These are phyloP conservation scores for Podila epigama DNA, from an alignment of 192 early-diverging fungal genomes.

Conservation along the genomic window DNA sequence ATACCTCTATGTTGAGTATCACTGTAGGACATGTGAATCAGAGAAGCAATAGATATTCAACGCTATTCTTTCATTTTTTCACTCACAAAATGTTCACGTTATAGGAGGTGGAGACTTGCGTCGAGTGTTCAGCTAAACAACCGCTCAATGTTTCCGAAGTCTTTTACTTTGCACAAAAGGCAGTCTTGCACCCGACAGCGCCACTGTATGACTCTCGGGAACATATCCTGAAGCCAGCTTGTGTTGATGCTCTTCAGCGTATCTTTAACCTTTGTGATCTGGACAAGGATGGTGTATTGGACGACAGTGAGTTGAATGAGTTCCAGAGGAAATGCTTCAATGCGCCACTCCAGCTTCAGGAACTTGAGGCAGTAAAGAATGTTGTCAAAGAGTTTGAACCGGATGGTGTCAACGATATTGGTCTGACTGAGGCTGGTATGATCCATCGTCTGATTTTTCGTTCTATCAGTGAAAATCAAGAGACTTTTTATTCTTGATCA, in stretches of 20 bases:
- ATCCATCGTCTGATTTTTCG: no score
- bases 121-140: slow-evolving; percentile 98
- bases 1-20: background rate
- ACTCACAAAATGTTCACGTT: background rate
- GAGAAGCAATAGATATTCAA: no score
- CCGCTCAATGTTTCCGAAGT: slow-evolving; percentile 96
- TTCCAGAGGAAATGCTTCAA: slow-evolving; percentile 99
- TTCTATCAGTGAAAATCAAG: no score
- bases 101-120: slow-evolving; percentile 97
- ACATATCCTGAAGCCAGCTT: slow-evolving; percentile 89
- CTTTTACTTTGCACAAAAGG: slow-evolving; percentile 99
- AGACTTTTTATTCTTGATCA: no score
- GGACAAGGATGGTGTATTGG: slow-evolving; percentile 91
- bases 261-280: slow-evolving; percentile 97
- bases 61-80: background rate
- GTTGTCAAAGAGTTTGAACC: slow-evolving; percentile 91
- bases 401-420: slow-evolving; percentile 83
- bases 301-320: slow-evolving; percentile 95
- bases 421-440: slow-evolving; percentile 85
- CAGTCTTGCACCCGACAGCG: slow-evolving; percentile 95
- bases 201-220: slow-evolving; percentile 96
- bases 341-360: slow-evolving; percentile 92
- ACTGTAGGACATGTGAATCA: no score
- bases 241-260: slow-evolving; percentile 88
- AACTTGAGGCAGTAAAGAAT: slow-evolving; percentile 95